Evolutionary conservation across 768 basidiomycete genomes (phyloP).

Genomic region (Calocybe indica): DNA sequence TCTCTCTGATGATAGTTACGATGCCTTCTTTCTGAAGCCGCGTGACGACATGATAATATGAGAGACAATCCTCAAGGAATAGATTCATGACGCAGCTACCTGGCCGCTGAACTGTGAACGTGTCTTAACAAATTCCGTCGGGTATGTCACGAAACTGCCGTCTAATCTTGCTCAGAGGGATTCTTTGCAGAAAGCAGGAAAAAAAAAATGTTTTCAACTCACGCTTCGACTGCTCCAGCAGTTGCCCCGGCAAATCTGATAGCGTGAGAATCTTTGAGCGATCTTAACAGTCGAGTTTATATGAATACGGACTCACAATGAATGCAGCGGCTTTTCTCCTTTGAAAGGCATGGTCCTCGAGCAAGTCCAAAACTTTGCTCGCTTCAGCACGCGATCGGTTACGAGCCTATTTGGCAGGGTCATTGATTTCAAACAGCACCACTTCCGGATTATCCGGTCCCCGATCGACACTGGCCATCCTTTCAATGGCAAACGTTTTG

Average conservation of each 20-base stretch:
- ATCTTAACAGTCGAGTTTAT: not conserved
- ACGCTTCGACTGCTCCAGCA: constrained; percentile 93
- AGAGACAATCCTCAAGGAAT: constrained; percentile 6
- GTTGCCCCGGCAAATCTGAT: constrained; percentile 75
- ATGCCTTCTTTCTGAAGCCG: constrained; percentile 53
- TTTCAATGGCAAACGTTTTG: constrained; percentile 30
- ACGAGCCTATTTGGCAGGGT: no score
- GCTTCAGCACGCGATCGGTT: not conserved
- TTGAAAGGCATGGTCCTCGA: constrained; percentile 36
- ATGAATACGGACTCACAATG: constrained; percentile 39
- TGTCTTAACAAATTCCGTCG: constrained; percentile 91
- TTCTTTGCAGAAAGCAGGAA: not conserved
- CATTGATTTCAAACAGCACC: no score
- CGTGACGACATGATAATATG: no score
- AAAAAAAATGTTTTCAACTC: constrained; percentile 21
- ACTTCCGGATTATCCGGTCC: not conserved
- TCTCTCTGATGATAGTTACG: constrained; percentile 67
- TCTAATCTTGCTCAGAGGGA: constrained; percentile 29
- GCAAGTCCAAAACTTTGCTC: not conserved
- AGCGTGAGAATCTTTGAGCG: not conserved
- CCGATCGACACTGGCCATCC: not conserved
- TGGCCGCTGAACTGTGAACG: constrained; percentile 86
- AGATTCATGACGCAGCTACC: constrained; percentile 24
- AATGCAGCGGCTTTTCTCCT: constrained; percentile 81
- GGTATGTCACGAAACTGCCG: constrained; percentile 77